These are phyloP conservation scores for Cyberlindnera mrakii DNA, from an alignment of 805 yeast genomes.

Conservation along the genomic window DNA sequence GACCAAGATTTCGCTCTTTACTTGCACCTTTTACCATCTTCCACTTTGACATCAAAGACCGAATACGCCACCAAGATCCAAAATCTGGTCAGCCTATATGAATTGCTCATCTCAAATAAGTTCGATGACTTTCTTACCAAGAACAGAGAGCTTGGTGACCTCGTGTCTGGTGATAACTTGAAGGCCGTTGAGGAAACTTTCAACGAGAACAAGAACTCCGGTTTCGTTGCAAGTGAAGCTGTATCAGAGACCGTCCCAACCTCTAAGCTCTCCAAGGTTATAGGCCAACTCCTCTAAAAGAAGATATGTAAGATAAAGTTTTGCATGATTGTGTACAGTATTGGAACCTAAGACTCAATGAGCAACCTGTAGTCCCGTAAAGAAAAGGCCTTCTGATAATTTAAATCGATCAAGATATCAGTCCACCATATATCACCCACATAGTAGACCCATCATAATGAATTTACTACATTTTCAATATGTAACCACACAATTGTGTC, in stretches of 20 bases:
- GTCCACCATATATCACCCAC: too few relatives aligned
- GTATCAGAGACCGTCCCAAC: conserved; percentile 21
- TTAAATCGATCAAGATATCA: too few relatives aligned
- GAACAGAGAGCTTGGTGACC: conserved; percentile 15
- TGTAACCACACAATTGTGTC: neutral
- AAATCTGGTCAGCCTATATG: conserved; percentile 19
- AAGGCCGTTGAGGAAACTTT: conserved; percentile 15
- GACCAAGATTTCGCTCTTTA: conserved; percentile 38
- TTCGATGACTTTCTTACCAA: conserved; percentile 15
- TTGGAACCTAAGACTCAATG: too few relatives aligned
- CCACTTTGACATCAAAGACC: conserved; percentile 23
- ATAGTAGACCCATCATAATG: too few relatives aligned
- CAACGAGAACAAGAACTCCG: conserved; percentile 17
- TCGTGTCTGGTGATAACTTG: conserved; percentile 14
- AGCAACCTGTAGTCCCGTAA: too few relatives aligned
- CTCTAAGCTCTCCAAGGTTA: conserved; percentile 20
- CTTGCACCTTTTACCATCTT: conserved; percentile 39
- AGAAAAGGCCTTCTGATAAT: too few relatives aligned
- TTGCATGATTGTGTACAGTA: too few relatives aligned
- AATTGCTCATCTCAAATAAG: conserved; percentile 18
- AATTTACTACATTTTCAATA: too few relatives aligned
- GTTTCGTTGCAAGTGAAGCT: conserved; percentile 15
- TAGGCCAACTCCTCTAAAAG: conserved; percentile 11
- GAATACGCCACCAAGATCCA: conserved; percentile 22
- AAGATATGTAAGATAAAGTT: too few relatives aligned